Conservation (phyloP, 768 basidiomycete species). For the Mycena albidolilacea region DNA sequence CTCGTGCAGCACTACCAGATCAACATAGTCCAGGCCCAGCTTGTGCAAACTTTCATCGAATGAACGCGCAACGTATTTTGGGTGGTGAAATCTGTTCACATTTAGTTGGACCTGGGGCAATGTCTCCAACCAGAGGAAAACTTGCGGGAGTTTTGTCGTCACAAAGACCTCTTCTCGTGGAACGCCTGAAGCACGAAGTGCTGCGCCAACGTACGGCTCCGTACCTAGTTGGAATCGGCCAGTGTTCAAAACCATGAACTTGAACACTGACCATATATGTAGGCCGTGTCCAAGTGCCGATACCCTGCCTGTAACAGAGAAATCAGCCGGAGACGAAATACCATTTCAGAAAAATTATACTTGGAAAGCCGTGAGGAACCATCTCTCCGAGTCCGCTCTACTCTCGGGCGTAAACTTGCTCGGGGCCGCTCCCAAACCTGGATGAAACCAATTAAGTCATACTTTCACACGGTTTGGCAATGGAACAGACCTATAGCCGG, state of each 20-base stretch:
- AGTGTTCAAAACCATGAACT: not conserved
- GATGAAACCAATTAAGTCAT: not conserved
- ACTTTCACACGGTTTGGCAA: not conserved
- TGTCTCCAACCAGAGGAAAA: not conserved
- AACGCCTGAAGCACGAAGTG: no score
- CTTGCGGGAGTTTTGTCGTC: no score
- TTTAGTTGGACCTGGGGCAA: not conserved
- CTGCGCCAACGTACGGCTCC: no score
- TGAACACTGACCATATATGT: constrained; percentile 47
- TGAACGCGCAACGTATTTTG: no score
- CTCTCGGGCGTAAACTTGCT: constrained; percentile 45
- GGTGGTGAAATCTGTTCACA: constrained; percentile 52
- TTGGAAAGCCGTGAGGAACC: constrained; percentile 59
- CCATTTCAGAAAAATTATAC: constrained; percentile 37
- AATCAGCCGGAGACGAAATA: not conserved
- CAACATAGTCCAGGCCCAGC: constrained; percentile 51
- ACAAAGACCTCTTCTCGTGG: no score
- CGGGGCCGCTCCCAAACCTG: constrained; percentile 14
- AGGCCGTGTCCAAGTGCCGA: constrained; percentile 51
- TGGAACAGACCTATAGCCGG: constrained; percentile 5
- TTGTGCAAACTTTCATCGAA: no score
- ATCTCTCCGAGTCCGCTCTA: constrained; percentile 51
- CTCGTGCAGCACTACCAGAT: constrained; percentile 50
- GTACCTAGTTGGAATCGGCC: not conserved
- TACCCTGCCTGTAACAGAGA: no score